Evolutionary conservation across 108 stramenopile species (phyloP), one percentile per base, ranked within the genome.

Genomic region (Nannochloropsis granulata): DNA sequence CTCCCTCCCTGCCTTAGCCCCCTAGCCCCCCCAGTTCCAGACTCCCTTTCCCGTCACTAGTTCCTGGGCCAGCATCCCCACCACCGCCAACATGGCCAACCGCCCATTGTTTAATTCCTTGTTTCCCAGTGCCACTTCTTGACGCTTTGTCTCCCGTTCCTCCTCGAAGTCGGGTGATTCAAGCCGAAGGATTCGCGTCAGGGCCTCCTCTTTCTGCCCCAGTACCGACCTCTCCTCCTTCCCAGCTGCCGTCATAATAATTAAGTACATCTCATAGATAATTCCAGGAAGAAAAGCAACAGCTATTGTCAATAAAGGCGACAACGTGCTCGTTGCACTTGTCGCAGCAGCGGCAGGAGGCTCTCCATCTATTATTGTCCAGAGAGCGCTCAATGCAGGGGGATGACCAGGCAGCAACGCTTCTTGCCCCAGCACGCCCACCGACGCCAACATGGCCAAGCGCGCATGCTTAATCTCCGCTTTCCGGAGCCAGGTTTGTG

Each of bases 401-500:
- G 56, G 56, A 71, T 71, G 56, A 3, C 21, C n/a, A n/a, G 56
- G 11, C n/a, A 71, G 7, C 56, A 80, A 25, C 79, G 90, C 78
- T 12, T 91, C 86, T 81, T 86, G 86, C 24, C 88, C 78, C 43
- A 90, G 81, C 81, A 90, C 87, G 43, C 90, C 90, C 26, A 92
- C 81, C 23, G 91, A 83, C 10, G 92, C 92, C 42, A 92, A 83
- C 93, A 94, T 92, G 25, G 91, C 90, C 24, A 93, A 78, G 45
- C 93, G 86, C 13, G 92, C 93, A 90, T 93, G 92, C 87, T 94
- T 94, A 26, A 93, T 56, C 88, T 93, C 93, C 43, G 91, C 84
- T 86, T 93, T 93, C 25, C 93, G 89, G 43, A 90, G 90, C 25
- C 56, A 10, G 56, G 56, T n/a, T 71, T 71, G 56, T 0, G 56